Conservation (phyloP, 148 eudicot species). For the Chenopodium quinoa region DNA sequence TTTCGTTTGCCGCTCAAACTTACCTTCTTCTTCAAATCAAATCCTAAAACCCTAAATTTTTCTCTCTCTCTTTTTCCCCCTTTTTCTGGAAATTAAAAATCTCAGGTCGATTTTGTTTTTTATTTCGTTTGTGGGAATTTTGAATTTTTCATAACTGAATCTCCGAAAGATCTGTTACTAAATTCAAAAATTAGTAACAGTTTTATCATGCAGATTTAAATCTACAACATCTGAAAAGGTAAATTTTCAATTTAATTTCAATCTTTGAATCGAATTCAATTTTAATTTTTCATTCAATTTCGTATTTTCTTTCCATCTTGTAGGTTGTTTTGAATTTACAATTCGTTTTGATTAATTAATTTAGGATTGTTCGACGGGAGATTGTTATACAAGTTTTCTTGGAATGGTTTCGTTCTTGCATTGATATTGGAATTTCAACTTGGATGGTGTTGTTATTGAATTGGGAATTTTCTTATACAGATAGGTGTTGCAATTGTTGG, state of each 20-base stretch:
- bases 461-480: slow-evolving; percentile 12
- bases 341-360: neutral
- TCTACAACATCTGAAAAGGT: neutral
- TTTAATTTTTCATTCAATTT: neutral
- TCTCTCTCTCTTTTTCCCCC: neutral
- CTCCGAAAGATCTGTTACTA: slow-evolving; percentile 28
- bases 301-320: neutral
- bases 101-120: slow-evolving; percentile 19
- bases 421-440: neutral
- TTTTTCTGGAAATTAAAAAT: neutral
- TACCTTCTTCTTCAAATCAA: slow-evolving; percentile 4
- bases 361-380: slow-evolving; percentile 7
- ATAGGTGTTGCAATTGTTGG: slow-evolving; percentile 10
- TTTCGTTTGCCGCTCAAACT: slow-evolving; percentile 41
- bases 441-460: slow-evolving; percentile 25
- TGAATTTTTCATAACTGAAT: slow-evolving; percentile 23
- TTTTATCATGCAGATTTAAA: slow-evolving; percentile 11
- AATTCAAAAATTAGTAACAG: neutral
- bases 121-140: neutral
- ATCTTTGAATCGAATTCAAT: neutral
- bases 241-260: neutral
- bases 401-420: neutral
- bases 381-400: neutral
- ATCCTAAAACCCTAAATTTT: slow-evolving; percentile 26
- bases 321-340: neutral